Base-by-base conservation (phyloP, 139 green algal species). In the Dunaliella primolecta region DNA sequence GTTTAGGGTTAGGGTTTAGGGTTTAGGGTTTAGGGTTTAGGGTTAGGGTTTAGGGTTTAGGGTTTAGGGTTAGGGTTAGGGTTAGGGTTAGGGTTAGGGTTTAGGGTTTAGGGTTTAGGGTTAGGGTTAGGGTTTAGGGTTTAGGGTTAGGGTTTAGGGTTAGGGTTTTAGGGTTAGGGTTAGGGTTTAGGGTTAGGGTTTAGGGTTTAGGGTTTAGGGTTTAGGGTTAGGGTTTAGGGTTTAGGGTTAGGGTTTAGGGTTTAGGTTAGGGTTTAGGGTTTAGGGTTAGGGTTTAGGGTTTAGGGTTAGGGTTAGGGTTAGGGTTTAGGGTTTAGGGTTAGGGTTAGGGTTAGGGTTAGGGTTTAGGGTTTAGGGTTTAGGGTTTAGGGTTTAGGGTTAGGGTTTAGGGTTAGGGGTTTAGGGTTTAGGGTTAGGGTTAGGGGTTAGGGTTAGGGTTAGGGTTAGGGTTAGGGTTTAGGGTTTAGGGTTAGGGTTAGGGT, bases 291-390 rank as follows among this genome's bases (percentile, higher is more conserved):
- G 56, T 72, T 72, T 72, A 72, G 56, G 56, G 56, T n/a, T 72
- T 72, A 72, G 56, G 56, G 56, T 72, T 72, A 72, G 56, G 56
- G 56, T 72, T 72, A 72, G 56, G 56, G 56, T 72, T 72, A 72
- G 56, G 56, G 56, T n/a, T 72, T 72, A 72, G 56, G 56, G 56
- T 72, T 72, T 29, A 23, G 56, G 56, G 20, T 72, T 29, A 23
- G 56, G 56, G 20, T 72, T 29, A 23, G 56, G 56, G 20, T 72
- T 29, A 23, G 56, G 56, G 20, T 72, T 29, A 23, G 56, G 56
- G n/a, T 72, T 72, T 29, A 23, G 56, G 56, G 20, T 72, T 29
- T 20, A 23, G 56, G 20, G 20, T 29, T 20, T 72, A n/a, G 23
- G 56, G 56, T 20, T 72, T 72, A 72, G 56, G 56, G 56, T 72